Base-by-base conservation (phyloP, 2,329 filamentous ascomycete species). In the Neobulgaria alba region DNA sequence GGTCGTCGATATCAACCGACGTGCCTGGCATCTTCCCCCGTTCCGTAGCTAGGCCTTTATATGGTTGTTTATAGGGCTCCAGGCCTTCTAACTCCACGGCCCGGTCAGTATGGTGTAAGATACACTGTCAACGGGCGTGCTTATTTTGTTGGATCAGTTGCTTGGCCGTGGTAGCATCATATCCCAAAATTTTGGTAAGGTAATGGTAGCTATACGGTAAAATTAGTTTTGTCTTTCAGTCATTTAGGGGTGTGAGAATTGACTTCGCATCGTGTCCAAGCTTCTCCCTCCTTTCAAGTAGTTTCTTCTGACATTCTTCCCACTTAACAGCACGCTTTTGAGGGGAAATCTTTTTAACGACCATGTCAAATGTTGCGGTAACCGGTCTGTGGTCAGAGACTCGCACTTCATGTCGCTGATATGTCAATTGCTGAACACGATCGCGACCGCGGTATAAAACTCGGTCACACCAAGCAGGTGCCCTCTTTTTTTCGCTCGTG, bases 401-500 rank as follows among this genome's bases (percentile, higher is more conserved):
- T 45, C 82, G 75, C 23, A 96, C 82, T 62, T 96, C 92, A 63
- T 95, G 90, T 36, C 92, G 71, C 36, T 75, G 71, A 62, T 98
- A 98, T 50, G 95, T 85, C 36, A 88, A 66, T 62, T 96, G 89
- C 62, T 87, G 82, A 54, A 96, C 80, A 41, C 84, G 78, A 19
- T 85, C 86, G 16, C 89, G 76, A 10, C 82, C 64, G 30, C 90
- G 78, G 54, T 87, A 94, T n/a, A 98, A 67, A 29, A 98, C 66
- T 26, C 92, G 78, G 66, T 98, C 92, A 61, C 92, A 98, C 92
- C 92, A 98, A 1, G 92, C 92, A 0, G 92, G 92, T 16, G 86
- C 83, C 36, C 92, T 77, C 61, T 86, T 86, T 71, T 98, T 98
- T 62, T 98, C 92, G 54, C 85, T 90, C 0, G 85, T 83, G 60